Evolutionary conservation across 208 protist genomes (phyloP), one percentile per base, ranked within the genome.

Genomic region (Hexamita inflata): DNA sequence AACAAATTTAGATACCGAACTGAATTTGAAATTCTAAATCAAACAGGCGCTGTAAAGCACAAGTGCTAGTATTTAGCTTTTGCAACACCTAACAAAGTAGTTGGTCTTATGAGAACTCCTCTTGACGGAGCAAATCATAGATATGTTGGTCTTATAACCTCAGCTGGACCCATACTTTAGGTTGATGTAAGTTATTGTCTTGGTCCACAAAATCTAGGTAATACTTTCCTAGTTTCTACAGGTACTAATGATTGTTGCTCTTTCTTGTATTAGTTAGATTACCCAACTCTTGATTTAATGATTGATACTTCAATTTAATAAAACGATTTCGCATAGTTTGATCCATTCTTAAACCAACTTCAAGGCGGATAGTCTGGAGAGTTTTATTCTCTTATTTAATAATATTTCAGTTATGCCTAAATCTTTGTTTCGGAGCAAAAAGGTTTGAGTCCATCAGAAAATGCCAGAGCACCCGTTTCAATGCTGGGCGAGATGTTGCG

Each of bases 331-430:
- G 35, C 64, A 11, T 40, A n/a, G 19, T 70, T 70, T 38, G 64
- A 70, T 13, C 64, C 64, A 11, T 70, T 70, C n/a, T 42, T 38
- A 45, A 38, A n/a, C 28, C 64, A 70, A 34, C 35, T 70, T 24
- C 19, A 70, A 34, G 64, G 64, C 32, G 64, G 64, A 9, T 19
- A 15, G 38, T 30, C 64, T 24, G 64, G 64, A 11, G 30, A 70
- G 9, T 70, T 45, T 38, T 49, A 70, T 45, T n/a, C 9, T 24
- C 19, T 45, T 4, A 70, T 70, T 49, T 38, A 70, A 38, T 7
- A 70, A 9, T 70, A 70, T 34, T 70, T 70, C n/a, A 45, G 32
- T 4, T 70, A 70, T 70, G 64, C 64, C 9, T 38, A 70, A 38
- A 70, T 70, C 9, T 42, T 28, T n/a, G 64, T 45, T 49, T 70